Conservation (phyloP, 805 yeast genomes). For the Torulaspora gathmanii region DNA sequence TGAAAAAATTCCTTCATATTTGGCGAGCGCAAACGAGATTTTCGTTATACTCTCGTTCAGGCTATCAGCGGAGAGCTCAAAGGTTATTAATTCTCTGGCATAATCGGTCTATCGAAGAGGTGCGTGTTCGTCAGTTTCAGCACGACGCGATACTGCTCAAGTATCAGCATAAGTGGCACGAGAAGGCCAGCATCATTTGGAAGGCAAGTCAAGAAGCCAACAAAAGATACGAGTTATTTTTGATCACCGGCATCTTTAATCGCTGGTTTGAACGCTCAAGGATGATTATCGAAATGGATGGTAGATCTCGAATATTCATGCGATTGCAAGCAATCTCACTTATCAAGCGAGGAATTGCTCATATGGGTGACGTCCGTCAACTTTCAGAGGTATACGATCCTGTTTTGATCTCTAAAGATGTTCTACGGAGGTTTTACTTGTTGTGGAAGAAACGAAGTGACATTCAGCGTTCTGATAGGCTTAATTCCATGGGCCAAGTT, state of each 20-base stretch:
- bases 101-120: background rate
- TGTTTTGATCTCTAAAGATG: slow-evolving; percentile 3
- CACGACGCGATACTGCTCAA: background rate
- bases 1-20: background rate
- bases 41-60: background rate
- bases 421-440: slow-evolving; percentile 3
- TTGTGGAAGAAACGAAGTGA: slow-evolving; percentile 5
- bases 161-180: slow-evolving; percentile 5
- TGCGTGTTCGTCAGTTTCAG: slow-evolving; percentile 1
- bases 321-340: slow-evolving; percentile 13
- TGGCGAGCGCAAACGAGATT: slow-evolving; percentile 8
- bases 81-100: slow-evolving; percentile 2
- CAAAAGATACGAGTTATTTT: background rate
- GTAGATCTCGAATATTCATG: slow-evolving; percentile 12
- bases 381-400: slow-evolving; percentile 6
- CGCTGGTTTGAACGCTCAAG: slow-evolving; percentile 5
- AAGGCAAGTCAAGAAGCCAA: slow-evolving; percentile 1
- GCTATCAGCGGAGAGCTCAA: background rate
- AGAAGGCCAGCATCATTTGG: background rate
- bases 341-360: slow-evolving; percentile 13
- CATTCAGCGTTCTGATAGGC: background rate
- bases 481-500: slow-evolving; percentile 10
- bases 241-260: background rate
- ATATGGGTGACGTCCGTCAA: slow-evolving; percentile 6
- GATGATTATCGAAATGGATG: slow-evolving; percentile 8